Evolutionary conservation across 2,329 filamentous ascomycete species (phyloP).

Genomic region (Aureobasidium zeae): DNA sequence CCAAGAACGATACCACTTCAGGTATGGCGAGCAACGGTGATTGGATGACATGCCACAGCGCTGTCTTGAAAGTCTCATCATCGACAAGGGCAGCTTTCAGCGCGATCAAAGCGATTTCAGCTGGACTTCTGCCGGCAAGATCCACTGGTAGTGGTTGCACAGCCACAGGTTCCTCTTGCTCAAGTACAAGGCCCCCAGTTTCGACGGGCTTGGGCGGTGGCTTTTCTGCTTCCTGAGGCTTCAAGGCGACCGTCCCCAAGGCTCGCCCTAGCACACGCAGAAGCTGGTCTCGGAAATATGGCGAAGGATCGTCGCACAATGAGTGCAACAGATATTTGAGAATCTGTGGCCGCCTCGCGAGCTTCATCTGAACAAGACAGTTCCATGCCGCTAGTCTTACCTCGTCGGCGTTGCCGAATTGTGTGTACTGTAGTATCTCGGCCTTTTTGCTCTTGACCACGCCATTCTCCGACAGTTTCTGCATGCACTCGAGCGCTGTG

Average conservation of each 20-base stretch:
- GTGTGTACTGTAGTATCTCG: slow-evolving; percentile 54
- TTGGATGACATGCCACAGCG: slow-evolving; percentile 47
- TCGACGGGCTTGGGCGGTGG: slow-evolving; percentile 27
- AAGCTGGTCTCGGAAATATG: slow-evolving; percentile 47
- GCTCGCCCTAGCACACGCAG: slow-evolving; percentile 45
- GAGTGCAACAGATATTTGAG: slow-evolving; percentile 49
- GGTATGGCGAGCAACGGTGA: slow-evolving; percentile 42
- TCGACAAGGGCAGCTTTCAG: slow-evolving; percentile 45
- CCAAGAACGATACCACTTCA: slow-evolving; percentile 48
- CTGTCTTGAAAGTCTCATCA: slow-evolving; percentile 42
- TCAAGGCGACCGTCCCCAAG: slow-evolving; percentile 51
- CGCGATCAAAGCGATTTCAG: slow-evolving; percentile 50
- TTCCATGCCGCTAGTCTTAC: slow-evolving; percentile 52
- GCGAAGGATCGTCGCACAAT: slow-evolving; percentile 48
- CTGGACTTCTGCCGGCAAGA: slow-evolving; percentile 42
- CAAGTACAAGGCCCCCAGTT: slow-evolving; percentile 45
- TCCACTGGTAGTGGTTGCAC: slow-evolving; percentile 40
- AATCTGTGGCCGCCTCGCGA: slow-evolving; percentile 43
- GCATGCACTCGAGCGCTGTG: slow-evolving; percentile 52
- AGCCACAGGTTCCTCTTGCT: slow-evolving; percentile 45
- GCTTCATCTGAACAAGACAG: slow-evolving; percentile 47
- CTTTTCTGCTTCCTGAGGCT: slow-evolving; percentile 33
- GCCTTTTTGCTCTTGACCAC: slow-evolving; percentile 44
- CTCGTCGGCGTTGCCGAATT: slow-evolving; percentile 49
- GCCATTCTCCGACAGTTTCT: slow-evolving; percentile 45